Evolutionary conservation across 352 stramenopile genomes (phyloP), one percentile per base, ranked within the genome.

Genomic region (Pythium brachiatum): DNA sequence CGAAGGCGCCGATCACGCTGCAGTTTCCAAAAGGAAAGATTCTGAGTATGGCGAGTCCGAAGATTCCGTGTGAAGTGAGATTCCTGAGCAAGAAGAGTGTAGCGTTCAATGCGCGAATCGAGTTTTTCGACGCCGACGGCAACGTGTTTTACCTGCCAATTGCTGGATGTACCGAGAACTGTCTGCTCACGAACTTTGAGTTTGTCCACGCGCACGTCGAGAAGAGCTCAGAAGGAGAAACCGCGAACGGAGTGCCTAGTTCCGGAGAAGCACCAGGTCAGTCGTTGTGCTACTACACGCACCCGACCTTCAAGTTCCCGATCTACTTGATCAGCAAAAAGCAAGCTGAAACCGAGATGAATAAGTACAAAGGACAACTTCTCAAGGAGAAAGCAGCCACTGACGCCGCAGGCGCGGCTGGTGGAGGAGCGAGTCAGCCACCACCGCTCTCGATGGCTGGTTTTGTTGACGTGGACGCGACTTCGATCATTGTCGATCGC

Each of bases 81-180:
- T 97, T 97, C 43, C 65, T 60, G 7, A 95, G 83, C 53, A 74
- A 75, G 23, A 87, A 86, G 25, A 94, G 92, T 29, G 88, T 98
- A 23, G 91, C 89, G 3, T 98, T 98, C 56, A 96, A 89, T 46
- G 84, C 88, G 0, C 74, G 89, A 25, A 79, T 98, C 31, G 91
- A 98, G 60, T 97, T 98, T 58, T 96, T 97, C 29, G 94, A 98
- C 59, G 51, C 73, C 0, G 91, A 98, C 21, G 90, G 92, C 21
- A 94, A 93, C 29, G 75, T 71, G 0, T 98, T 98, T 47, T 64
- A 75, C 25, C 62, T 98, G 1, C 76, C 86, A 1, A 73, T 98
- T 23, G 78, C 75, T 20, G 95, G 95, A 2, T 96, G 83, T 34
- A 81, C 89, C 0, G 95, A 98, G 53, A 97, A 97, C 64, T 98